These are phyloP conservation scores for Bidens hawaiensis DNA, from an alignment of 140 eudicot species.

Conservation along the genomic window DNA sequence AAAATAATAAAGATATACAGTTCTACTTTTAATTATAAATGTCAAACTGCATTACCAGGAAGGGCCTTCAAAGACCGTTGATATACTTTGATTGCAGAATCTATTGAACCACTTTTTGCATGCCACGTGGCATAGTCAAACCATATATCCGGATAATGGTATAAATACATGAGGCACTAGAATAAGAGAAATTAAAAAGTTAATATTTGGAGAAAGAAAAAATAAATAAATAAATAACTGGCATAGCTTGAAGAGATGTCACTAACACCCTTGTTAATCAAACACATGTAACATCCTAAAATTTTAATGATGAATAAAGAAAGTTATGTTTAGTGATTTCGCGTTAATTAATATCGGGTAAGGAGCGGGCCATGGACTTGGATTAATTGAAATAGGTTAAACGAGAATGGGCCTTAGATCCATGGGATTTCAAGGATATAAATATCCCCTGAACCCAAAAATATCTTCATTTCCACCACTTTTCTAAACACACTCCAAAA, in stretches of 20 bases:
- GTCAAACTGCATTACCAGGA: conserved; percentile 56
- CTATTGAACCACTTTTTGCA: conserved; percentile 82
- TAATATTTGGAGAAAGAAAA: neutral
- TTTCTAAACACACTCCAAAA: too few species aligned
- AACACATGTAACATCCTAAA: too few species aligned
- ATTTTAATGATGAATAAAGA: too few species aligned
- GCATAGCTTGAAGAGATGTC: neutral
- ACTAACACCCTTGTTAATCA: too few species aligned
- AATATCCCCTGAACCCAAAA: too few species aligned
- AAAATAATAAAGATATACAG: neutral
- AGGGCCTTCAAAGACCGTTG: conserved; percentile 92
- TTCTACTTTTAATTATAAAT: neutral
- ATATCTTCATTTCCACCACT: too few species aligned
- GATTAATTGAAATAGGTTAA: too few species aligned
- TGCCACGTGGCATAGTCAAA: conserved; percentile 96
- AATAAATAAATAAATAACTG: neutral
- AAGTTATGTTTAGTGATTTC: too few species aligned
- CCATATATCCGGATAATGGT: conserved; percentile 99
- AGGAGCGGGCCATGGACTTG: too few species aligned
- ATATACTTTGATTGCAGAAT: conserved; percentile 83
- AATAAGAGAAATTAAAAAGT: neutral
- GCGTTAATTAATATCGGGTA: too few species aligned
- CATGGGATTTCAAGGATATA: too few species aligned
- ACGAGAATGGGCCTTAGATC: too few species aligned
- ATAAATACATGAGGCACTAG: conserved; percentile 95